Conservation (phyloP, 139 green algal species). For the Picochlorum costavermella region DNA sequence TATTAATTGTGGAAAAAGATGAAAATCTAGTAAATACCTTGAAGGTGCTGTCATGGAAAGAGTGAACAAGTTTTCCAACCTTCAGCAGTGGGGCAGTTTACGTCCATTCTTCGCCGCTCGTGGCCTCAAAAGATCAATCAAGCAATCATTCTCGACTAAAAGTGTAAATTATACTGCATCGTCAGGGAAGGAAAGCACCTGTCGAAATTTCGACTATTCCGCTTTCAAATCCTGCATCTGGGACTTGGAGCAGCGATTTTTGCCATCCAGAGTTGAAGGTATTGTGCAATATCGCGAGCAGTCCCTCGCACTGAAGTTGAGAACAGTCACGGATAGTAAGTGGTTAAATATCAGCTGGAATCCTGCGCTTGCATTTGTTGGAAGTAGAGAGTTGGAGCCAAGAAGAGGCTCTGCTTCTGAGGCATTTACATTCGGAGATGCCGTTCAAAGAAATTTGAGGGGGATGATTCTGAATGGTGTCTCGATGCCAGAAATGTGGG, state of each 20-base stretch:
- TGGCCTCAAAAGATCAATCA: neutral
- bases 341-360: constrained; percentile 78
- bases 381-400: constrained; percentile 19
- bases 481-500: constrained; percentile 51
- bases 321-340: constrained; percentile 20
- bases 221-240: constrained; percentile 36
- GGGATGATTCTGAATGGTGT: constrained; percentile 52
- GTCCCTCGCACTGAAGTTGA: constrained; percentile 45
- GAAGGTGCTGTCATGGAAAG: neutral
- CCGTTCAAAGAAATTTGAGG: constrained; percentile 28
- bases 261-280: constrained; percentile 21
- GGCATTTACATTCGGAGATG: constrained; percentile 35
- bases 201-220: constrained; percentile 50
- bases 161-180: too few species aligned
- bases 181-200: neutral
- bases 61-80: neutral
- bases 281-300: constrained; percentile 49
- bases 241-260: constrained; percentile 28
- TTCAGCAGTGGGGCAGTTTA: too few species aligned
- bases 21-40: neutral
- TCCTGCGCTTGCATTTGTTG: constrained; percentile 33
- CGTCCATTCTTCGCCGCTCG: too few species aligned
- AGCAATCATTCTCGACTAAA: too few species aligned
- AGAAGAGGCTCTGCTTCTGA: constrained; percentile 27
- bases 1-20: too few species aligned